phyloP scores from a whole-genome alignment of 805 yeast genomes.

The Wickerhamiella sorbophila region DNA sequence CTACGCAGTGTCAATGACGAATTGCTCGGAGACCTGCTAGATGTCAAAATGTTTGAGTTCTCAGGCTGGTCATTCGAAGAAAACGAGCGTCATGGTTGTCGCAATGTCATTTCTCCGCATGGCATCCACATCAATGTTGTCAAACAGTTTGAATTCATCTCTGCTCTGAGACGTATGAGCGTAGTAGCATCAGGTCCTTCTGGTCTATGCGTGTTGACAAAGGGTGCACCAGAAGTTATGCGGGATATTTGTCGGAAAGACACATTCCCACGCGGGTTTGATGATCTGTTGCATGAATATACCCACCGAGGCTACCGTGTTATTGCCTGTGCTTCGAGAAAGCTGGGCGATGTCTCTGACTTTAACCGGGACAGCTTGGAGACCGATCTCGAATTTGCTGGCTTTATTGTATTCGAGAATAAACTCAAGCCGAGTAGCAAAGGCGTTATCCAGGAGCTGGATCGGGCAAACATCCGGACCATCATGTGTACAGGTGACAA shows the following conservation, averaged over 20 bases:
- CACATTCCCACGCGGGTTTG: slow-evolving; percentile 60
- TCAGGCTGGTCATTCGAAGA: slow-evolving; percentile 67
- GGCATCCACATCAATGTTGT: slow-evolving; percentile 29
- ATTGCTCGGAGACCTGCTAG: slow-evolving; percentile 86
- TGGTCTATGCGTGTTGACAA: slow-evolving; percentile 46
- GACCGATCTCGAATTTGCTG: slow-evolving; percentile 53
- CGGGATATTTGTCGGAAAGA: slow-evolving; percentile 56
- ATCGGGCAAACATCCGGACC: slow-evolving; percentile 60
- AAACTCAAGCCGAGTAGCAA: slow-evolving; percentile 62
- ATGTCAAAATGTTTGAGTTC: slow-evolving; percentile 83
- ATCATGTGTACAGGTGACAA: slow-evolving; percentile 98
- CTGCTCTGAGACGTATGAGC: slow-evolving; percentile 80
- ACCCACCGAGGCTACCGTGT: slow-evolving; percentile 93
- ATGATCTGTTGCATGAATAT: slow-evolving; percentile 60
- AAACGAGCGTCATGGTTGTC: slow-evolving; percentile 28
- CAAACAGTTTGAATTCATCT: slow-evolving; percentile 63
- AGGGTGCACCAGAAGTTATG: slow-evolving; percentile 97
- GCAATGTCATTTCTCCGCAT: slow-evolving; percentile 7
- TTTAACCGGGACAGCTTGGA: slow-evolving; percentile 52
- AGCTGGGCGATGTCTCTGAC: slow-evolving; percentile 48
- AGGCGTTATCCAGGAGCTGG: slow-evolving; percentile 43
- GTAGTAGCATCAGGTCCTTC: slow-evolving; percentile 42
- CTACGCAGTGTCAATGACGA: slow-evolving; percentile 65
- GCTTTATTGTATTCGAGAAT: slow-evolving; percentile 87
- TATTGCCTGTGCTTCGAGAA: slow-evolving; percentile 81